Percentiles rank a stretch among this genome's conserved stretches.
Evolutionary conservation across 768 basidiomycete genomes (phyloP).

Genomic region (Calvatia gigantea): DNA sequence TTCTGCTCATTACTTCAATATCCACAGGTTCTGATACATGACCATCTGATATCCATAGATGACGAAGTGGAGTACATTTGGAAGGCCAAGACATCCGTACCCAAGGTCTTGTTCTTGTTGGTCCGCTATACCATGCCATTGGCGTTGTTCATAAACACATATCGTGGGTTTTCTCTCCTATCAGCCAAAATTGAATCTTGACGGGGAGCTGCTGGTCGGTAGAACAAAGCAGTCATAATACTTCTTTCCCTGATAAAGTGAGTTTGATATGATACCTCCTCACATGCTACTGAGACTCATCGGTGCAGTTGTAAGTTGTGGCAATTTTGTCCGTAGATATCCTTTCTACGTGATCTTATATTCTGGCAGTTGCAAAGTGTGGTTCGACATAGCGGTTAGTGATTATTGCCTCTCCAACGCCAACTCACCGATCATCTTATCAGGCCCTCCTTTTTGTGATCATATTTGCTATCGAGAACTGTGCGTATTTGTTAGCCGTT

Average conservation of each 20-base stretch:
- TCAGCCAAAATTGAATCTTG: background rate
- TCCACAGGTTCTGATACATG: background rate
- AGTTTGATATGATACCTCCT: background rate
- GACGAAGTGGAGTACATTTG: slow-evolving; percentile 9
- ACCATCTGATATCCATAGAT: slow-evolving; percentile 2
- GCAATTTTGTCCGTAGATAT: background rate
- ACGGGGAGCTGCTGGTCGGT: background rate
- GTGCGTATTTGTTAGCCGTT: background rate
- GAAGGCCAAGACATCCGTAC: background rate
- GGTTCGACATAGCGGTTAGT: slow-evolving; percentile 6
- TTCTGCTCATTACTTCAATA: background rate
- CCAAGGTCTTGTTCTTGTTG: slow-evolving; percentile 3
- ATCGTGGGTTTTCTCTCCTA: background rate
- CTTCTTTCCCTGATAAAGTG: slow-evolving; percentile 1
- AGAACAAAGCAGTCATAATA: slow-evolving; percentile 3
- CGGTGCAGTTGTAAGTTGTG: slow-evolving; percentile 1
- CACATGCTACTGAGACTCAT: background rate
- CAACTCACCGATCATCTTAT: background rate
- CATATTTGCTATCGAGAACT: slow-evolving; percentile 3
- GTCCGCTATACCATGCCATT: slow-evolving; percentile 4
- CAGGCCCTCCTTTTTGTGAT: slow-evolving; percentile 1
- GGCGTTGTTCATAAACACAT: slow-evolving; percentile 4
- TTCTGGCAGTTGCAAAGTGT: background rate
- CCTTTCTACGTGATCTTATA: background rate
- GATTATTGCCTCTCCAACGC: background rate